phyloP scores from a whole-genome alignment of 139 green algal species.

The Choricystis sp. region DNA sequence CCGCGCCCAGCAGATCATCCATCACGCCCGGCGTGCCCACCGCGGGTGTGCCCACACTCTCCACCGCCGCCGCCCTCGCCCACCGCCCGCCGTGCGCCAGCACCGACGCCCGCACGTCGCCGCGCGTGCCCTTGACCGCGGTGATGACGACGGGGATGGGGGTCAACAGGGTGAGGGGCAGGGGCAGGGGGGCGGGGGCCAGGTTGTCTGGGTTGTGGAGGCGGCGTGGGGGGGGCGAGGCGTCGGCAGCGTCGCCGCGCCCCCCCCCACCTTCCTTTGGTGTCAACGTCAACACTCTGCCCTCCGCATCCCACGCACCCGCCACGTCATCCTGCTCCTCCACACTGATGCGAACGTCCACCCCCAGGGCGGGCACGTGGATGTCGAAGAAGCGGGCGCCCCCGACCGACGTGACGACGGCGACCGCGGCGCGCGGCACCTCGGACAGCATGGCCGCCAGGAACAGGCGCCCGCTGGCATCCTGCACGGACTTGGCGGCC shows the following conservation, averaged over 20 bases:
- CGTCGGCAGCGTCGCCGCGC: background rate
- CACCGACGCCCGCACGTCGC: no score
- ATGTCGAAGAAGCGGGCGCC: conserved; percentile 52
- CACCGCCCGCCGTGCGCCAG: no score
- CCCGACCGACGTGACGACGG: conserved; percentile 38
- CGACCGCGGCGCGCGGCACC: conserved; percentile 25
- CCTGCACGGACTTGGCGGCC: conserved; percentile 28
- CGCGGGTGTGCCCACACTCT: no score
- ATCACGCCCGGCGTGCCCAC: no score
- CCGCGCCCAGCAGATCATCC: no score
- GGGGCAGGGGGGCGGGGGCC: conserved; percentile 9
- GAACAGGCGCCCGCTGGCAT: conserved; percentile 53
- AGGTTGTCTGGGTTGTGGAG: conserved; percentile 10
- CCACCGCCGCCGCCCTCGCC: no score
- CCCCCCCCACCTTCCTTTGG: background rate
- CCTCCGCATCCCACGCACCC: conserved; percentile 3
- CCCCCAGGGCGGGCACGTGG: conserved; percentile 57
- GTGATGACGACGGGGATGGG: conserved; percentile 20
- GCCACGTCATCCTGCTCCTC: conserved; percentile 1
- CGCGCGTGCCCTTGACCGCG: no score
- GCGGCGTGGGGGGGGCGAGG: background rate
- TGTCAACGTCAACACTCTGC: background rate
- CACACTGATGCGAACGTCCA: conserved; percentile 34
- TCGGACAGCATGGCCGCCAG: conserved; percentile 52
- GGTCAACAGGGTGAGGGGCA: conserved; percentile 18